phyloP scores from a whole-genome alignment of 768 basidiomycete species.

The Pleurotus salmoneostramineus region DNA sequence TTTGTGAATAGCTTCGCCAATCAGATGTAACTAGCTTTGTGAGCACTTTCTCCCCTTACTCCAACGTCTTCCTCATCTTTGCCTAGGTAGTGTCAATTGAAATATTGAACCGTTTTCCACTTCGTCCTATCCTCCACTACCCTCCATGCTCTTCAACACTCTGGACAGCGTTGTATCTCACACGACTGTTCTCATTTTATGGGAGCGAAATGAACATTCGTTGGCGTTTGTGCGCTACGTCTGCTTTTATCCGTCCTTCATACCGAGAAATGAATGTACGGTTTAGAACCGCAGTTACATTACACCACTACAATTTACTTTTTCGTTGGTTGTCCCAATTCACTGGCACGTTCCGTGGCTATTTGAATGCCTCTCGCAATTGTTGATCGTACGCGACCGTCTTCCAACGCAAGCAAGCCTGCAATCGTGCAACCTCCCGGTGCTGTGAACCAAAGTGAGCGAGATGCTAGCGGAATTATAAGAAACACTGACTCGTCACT shows the following conservation, averaged over 20 bases:
- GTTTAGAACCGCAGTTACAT: not conserved
- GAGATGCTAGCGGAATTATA: not conserved
- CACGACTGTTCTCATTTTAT: constrained; percentile 95
- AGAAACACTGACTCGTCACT: constrained; percentile 78
- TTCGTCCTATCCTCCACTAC: not conserved
- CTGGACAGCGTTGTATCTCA: constrained; percentile 77
- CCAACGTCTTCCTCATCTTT: too few relatives aligned
- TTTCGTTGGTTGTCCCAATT: constrained; percentile 70
- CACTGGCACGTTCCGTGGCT: constrained; percentile 85
- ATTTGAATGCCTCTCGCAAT: constrained; percentile 94
- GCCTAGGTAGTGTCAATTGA: too few relatives aligned
- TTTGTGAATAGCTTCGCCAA: too few relatives aligned
- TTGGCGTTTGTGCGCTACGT: constrained; percentile 2
- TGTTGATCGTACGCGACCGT: constrained; percentile 88
- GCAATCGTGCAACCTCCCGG: constrained; percentile 99
- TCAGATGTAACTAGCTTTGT: too few relatives aligned
- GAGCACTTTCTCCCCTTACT: too few relatives aligned
- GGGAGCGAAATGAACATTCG: constrained; percentile 65
- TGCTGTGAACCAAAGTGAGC: constrained; percentile 41
- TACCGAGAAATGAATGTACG: not conserved
- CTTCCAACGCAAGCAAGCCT: constrained; percentile 92
- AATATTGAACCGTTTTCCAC: too few relatives aligned
- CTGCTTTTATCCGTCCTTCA: not conserved
- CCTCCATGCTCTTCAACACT: constrained; percentile 84
- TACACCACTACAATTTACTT: constrained; percentile 25